phyloP scores from a whole-genome alignment of 2,329 filamentous ascomycete genomes.

The Aspergillus clavatus region DNA sequence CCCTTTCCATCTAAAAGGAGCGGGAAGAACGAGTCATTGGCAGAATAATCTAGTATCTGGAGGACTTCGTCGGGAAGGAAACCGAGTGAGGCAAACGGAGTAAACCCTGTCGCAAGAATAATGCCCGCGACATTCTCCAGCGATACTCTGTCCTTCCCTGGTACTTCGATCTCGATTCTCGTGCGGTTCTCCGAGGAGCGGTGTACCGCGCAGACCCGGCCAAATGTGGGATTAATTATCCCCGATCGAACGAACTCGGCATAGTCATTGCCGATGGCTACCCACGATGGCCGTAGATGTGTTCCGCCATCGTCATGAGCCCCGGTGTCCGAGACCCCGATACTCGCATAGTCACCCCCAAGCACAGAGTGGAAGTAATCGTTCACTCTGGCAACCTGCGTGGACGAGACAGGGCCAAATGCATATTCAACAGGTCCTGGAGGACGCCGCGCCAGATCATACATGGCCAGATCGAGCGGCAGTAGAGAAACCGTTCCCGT shows the following conservation, averaged over 20 bases:
- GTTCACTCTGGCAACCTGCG: conserved; percentile 54
- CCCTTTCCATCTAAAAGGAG: conserved; percentile 65
- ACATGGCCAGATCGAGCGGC: conserved; percentile 67
- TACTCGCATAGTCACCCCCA: conserved; percentile 43
- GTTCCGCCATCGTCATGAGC: conserved; percentile 34
- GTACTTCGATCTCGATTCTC: conserved; percentile 35
- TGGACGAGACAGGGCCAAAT: conserved; percentile 59
- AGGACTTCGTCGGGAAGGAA: conserved; percentile 59
- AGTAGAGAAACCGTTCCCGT: conserved; percentile 52
- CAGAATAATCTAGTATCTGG: conserved; percentile 53
- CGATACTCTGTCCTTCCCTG: conserved; percentile 34
- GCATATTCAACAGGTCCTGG: conserved; percentile 55
- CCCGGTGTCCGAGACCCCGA: conserved; percentile 33
- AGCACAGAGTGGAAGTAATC: conserved; percentile 42
- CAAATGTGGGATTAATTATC: conserved; percentile 50
- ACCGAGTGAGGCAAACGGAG: conserved; percentile 57
- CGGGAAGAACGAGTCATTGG: conserved; percentile 53
- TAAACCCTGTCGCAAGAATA: conserved; percentile 72
- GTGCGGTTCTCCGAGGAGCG: conserved; percentile 2
- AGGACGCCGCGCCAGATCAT: conserved; percentile 62
- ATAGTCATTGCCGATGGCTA: conserved; percentile 69
- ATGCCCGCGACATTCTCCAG: conserved; percentile 60
- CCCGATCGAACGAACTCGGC: conserved; percentile 67
- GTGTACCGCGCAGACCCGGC: conserved; percentile 28
- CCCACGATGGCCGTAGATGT: conserved; percentile 54